Conservation (phyloP, 768 basidiomycete species). For the Saitozyma sp. region DNA sequence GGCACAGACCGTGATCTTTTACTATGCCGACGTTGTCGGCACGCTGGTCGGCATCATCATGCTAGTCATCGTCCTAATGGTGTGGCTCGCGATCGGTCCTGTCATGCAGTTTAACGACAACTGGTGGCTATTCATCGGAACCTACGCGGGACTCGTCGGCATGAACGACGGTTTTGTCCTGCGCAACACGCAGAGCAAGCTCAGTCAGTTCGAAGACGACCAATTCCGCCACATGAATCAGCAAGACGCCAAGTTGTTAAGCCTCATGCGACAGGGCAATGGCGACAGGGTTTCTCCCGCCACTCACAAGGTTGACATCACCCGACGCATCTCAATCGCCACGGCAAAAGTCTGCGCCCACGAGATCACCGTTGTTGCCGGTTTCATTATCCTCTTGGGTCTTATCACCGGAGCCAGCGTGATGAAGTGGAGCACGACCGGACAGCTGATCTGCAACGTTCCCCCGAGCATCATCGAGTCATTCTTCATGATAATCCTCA, state of each 20-base stretch:
- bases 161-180: conserved; percentile 7
- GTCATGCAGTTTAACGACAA: conserved; percentile 2
- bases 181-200: conserved; percentile 3
- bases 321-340: neutral
- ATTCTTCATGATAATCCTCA: conserved; percentile 9
- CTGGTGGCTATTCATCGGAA: conserved; percentile 11
- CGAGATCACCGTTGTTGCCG: neutral
- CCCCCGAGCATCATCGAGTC: conserved; percentile 3
- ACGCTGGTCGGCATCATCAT: conserved; percentile 2
- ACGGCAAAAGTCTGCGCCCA: neutral
- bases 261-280: neutral
- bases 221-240: neutral
- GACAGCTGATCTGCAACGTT: conserved; percentile 6
- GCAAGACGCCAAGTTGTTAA: neutral
- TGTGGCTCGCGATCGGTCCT: conserved; percentile 8
- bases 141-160: conserved; percentile 6
- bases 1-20: neutral
- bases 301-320: neutral
- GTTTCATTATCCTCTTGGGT: neutral
- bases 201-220: neutral
- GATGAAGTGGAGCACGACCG: neutral
- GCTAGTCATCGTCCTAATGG: neutral
- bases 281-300: neutral
- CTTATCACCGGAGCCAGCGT: conserved; percentile 1
- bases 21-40: conserved; percentile 5